Percentiles rank a stretch among this genome's conserved stretches.
Conservation (phyloP, 192 early-diverging fungal species). For the Haplosporangium gracile region DNA sequence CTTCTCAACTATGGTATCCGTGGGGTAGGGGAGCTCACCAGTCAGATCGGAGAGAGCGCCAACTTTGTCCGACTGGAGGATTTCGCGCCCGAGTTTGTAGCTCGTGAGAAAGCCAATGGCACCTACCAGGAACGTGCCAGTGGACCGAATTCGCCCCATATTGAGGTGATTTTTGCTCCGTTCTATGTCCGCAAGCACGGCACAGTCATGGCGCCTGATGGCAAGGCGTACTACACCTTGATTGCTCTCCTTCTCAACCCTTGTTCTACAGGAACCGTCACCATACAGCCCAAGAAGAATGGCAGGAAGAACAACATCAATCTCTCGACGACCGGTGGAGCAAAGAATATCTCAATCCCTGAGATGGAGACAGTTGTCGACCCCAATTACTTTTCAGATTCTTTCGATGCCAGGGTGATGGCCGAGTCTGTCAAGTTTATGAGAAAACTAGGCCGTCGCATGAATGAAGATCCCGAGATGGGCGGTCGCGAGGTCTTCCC, state of each 20-base stretch:
- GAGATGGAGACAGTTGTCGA: slow-evolving; percentile 35
- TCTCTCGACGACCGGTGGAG: no score
- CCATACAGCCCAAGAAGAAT: slow-evolving; percentile 28
- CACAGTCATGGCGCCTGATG: slow-evolving; percentile 3
- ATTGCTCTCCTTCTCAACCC: slow-evolving; percentile 37
- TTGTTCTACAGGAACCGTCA: slow-evolving; percentile 23
- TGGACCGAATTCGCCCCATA: slow-evolving; percentile 34
- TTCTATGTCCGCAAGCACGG: neutral
- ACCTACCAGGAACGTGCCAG: slow-evolving; percentile 42
- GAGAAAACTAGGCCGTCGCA: neutral
- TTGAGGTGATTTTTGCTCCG: slow-evolving; percentile 38
- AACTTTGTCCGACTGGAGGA: slow-evolving; percentile 48
- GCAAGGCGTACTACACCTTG: slow-evolving; percentile 26
- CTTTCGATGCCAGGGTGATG: slow-evolving; percentile 41
- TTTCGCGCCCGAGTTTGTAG: slow-evolving; percentile 46
- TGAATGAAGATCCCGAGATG: slow-evolving; percentile 23
- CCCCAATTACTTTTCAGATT: slow-evolving; percentile 38
- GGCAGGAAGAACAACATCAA: neutral
- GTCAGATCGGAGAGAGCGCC: slow-evolving; percentile 21
- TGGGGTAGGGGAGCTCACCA: slow-evolving; percentile 14
- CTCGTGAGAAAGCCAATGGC: slow-evolving; percentile 51
- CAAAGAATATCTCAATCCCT: no score
- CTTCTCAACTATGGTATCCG: slow-evolving; percentile 34
- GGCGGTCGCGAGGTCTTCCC: slow-evolving; percentile 28
- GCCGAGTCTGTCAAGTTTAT: slow-evolving; percentile 33